phyloP scores from a whole-genome alignment of 257 asterid genomes.

The Agastache rugosa region DNA sequence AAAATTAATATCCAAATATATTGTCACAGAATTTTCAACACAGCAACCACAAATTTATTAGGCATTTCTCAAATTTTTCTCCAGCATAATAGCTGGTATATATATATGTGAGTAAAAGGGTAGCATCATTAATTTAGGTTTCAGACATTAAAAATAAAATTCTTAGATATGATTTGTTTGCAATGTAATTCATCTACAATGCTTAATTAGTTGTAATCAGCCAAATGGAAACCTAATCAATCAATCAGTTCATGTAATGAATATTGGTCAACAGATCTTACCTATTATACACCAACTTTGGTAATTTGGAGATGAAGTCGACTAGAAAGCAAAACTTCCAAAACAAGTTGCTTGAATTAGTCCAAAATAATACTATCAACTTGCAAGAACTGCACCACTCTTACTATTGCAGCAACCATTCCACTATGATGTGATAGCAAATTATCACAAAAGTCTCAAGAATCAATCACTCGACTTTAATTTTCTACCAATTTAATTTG shows the following conservation, averaged over 20 bases:
- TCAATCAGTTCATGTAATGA: too few relatives aligned
- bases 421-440: constrained; percentile 35
- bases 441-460: not conserved
- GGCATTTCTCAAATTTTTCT: not conserved
- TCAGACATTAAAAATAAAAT: too few relatives aligned
- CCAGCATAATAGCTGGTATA: too few relatives aligned
- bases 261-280: constrained; percentile 11
- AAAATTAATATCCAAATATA: too few relatives aligned
- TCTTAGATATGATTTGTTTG: too few relatives aligned
- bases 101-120: too few relatives aligned
- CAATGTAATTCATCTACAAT: too few relatives aligned
- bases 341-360: constrained; percentile 27
- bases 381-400: constrained; percentile 20
- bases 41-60: not conserved
- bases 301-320: not conserved
- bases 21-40: too few relatives aligned
- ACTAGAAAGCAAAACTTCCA: not conserved
- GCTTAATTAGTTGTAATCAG: too few relatives aligned
- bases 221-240: too few relatives aligned
- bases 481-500: not conserved
- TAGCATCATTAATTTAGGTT: too few relatives aligned
- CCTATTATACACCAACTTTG: not conserved
- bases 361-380: constrained; percentile 9
- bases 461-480: not conserved
- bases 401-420: not conserved